Evolutionary conservation across 2,329 filamentous ascomycete species (phyloP).

Genomic region (Aspergillus sp.): DNA sequence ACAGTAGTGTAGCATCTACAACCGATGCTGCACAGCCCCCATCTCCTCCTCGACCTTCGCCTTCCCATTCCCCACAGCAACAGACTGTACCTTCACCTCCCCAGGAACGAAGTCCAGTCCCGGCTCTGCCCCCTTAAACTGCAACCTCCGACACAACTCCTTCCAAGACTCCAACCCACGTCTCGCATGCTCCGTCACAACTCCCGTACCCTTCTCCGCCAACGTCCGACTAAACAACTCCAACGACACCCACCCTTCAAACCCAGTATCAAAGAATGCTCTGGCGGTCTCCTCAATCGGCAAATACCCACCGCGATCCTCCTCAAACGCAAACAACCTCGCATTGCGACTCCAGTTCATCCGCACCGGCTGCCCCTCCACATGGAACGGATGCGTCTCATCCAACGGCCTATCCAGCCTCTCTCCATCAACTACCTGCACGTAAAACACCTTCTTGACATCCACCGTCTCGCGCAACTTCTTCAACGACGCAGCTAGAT

Average conservation of each 20-base stretch:
- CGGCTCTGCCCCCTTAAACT: conserved; percentile 7
- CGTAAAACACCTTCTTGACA: conserved; percentile 68
- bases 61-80: neutral
- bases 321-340: conserved; percentile 67
- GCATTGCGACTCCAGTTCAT: conserved; percentile 83
- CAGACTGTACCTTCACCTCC: neutral
- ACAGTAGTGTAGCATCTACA: no score
- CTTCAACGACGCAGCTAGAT: conserved; percentile 57
- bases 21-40: neutral
- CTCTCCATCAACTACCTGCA: conserved; percentile 77
- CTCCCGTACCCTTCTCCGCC: conserved; percentile 53
- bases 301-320: conserved; percentile 65
- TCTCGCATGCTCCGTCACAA: conserved; percentile 58
- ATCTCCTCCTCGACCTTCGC: neutral
- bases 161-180: conserved; percentile 56
- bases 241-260: conserved; percentile 69
- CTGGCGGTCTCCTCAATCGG: conserved; percentile 64
- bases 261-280: conserved; percentile 64
- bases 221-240: conserved; percentile 69
- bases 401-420: conserved; percentile 60
- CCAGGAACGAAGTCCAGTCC: neutral
- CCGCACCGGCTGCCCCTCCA: conserved; percentile 58
- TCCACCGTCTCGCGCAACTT: conserved; percentile 60
- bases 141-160: conserved; percentile 42
- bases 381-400: conserved; percentile 60